Evolutionary conservation across 352 stramenopile species (phyloP).

Genomic region (Pythium brassicae): DNA sequence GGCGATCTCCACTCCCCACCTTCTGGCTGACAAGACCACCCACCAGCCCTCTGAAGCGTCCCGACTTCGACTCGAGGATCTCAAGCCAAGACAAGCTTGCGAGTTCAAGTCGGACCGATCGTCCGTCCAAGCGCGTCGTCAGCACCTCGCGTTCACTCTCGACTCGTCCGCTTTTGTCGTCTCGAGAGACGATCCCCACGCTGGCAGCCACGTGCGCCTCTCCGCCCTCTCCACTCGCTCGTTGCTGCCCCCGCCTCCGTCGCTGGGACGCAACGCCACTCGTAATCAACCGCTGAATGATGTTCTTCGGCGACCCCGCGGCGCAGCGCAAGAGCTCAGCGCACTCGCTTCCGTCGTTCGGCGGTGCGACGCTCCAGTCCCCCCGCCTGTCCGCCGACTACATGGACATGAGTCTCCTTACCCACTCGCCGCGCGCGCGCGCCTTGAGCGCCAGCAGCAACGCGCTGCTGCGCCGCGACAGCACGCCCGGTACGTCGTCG

Average conservation of each 20-base stretch:
- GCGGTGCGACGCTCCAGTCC: conserved; percentile 7
- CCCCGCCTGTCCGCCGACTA: conserved; percentile 12
- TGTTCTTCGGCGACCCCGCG: conserved; percentile 11
- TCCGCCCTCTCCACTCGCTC: neutral
- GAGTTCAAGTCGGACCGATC: neutral
- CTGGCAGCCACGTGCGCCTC: conserved; percentile 2
- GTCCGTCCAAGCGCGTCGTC: neutral
- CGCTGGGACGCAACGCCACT: conserved; percentile 2
- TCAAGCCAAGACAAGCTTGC: neutral
- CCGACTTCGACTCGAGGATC: too few relatives aligned
- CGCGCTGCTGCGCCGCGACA: conserved; percentile 6
- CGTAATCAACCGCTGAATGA: conserved; percentile 5
- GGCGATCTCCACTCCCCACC: conserved; percentile 2
- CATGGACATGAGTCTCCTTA: conserved; percentile 11
- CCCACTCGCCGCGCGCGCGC: conserved; percentile 1
- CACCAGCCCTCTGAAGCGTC: neutral
- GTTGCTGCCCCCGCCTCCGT: conserved; percentile 1
- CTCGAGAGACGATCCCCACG: neutral
- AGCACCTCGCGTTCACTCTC: too few relatives aligned
- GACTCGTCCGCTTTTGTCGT: neutral
- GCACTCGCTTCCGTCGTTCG: conserved; percentile 2
- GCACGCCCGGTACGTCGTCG: conserved; percentile 13
- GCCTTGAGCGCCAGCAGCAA: conserved; percentile 11
- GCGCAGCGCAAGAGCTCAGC: conserved; percentile 8
- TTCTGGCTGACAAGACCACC: conserved; percentile 1